phyloP scores from a whole-genome alignment of 139 green algal species.

The Chlamydomonas schloesseri region DNA sequence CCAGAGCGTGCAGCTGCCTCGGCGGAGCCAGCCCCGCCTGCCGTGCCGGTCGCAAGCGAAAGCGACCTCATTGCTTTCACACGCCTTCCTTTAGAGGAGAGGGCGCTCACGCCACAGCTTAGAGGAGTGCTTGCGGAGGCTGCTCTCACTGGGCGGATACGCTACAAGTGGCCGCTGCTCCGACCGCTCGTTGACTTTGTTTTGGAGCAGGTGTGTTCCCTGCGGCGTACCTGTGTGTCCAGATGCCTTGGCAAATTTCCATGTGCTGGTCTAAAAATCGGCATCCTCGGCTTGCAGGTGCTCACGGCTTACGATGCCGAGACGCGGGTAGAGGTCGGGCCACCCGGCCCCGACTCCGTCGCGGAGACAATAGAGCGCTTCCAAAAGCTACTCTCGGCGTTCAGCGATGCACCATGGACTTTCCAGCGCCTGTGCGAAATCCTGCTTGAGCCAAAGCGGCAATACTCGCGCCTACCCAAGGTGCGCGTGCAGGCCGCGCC shows the following conservation, averaged over 20 bases:
- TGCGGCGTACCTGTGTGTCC: no score
- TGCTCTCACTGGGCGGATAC: conserved; percentile 59
- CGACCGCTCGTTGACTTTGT: conserved; percentile 64
- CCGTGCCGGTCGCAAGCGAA: conserved; percentile 42
- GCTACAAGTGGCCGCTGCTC: conserved; percentile 71
- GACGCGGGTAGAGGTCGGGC: conserved; percentile 56
- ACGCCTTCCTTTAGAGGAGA: conserved; percentile 26
- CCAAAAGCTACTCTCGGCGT: conserved; percentile 50
- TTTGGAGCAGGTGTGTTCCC: conserved; percentile 50
- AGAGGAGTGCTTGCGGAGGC: conserved; percentile 70
- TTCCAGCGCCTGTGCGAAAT: conserved; percentile 84
- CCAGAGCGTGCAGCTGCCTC: neutral
- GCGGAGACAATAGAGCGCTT: conserved; percentile 56
- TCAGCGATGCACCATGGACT: conserved; percentile 75
- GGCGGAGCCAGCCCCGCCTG: neutral
- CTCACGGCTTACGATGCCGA: conserved; percentile 41
- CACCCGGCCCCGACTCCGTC: conserved; percentile 49
- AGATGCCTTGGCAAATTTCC: no score
- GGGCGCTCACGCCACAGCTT: conserved; percentile 48
- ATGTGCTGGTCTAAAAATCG: neutral
- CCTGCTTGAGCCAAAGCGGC: conserved; percentile 78
- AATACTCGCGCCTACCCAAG: conserved; percentile 79
- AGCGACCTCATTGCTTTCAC: conserved; percentile 48
- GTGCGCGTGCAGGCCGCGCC: neutral
- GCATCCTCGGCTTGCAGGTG: neutral